These are phyloP conservation scores for Podila clonocystis DNA, from an alignment of 192 early-diverging fungal genomes.

Conservation along the genomic window DNA sequence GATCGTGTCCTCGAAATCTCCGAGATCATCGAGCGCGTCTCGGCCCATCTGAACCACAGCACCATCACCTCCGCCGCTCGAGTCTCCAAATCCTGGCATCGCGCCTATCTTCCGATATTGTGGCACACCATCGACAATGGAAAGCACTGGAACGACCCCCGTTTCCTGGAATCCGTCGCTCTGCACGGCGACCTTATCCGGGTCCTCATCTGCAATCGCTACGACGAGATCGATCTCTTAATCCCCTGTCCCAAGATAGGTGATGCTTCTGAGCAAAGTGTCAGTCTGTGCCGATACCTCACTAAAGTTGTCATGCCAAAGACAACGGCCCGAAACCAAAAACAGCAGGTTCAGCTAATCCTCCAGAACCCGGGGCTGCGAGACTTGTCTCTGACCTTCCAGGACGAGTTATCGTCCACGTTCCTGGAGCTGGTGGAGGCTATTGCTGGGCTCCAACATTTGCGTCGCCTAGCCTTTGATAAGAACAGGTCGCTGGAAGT, in stretches of 20 bases:
- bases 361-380: conserved; percentile 21
- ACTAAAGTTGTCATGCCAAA: conserved; percentile 17
- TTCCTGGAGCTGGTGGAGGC: conserved; percentile 15
- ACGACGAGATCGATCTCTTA: conserved; percentile 27
- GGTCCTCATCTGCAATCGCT: conserved; percentile 26
- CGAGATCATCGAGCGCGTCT: conserved; percentile 32
- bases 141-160: conserved; percentile 12
- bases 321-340: conserved; percentile 11
- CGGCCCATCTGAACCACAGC: conserved; percentile 4
- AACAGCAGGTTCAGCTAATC: conserved; percentile 14
- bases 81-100: conserved; percentile 21
- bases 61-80: conserved; percentile 14
- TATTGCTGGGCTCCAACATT: conserved; percentile 1
- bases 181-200: conserved; percentile 26
- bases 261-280: background rate
- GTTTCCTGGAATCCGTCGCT: conserved; percentile 12
- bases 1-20: conserved; percentile 10
- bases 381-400: conserved; percentile 12
- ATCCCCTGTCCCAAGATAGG: background rate
- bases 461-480: conserved; percentile 19
- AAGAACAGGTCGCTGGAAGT: conserved; percentile 7
- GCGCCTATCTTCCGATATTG: conserved; percentile 24
- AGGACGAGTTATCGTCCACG: conserved; percentile 13
- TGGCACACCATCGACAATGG: conserved; percentile 40
- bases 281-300: conserved; percentile 18